A percentile compares a stretch with the other conserved stretches of the same genome.
These are phyloP conservation scores for Bipolaris bicolor DNA, from an alignment of 2,329 filamentous ascomycete species.

Conservation along the genomic window DNA sequence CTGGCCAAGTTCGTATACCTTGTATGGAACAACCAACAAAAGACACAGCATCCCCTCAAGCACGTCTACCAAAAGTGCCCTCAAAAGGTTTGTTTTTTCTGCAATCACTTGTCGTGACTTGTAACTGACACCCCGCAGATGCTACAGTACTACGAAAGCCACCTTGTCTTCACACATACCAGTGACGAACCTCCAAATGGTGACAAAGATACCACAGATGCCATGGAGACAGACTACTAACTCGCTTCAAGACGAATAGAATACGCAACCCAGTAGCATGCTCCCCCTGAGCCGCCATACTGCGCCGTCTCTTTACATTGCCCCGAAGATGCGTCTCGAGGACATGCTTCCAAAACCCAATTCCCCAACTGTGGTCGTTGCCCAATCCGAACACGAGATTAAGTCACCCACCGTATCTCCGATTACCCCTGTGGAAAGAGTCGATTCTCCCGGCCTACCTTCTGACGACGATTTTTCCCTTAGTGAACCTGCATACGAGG, in stretches of 20 bases:
- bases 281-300: neutral
- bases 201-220: slow-evolving; percentile 18
- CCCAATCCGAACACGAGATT: neutral
- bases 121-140: slow-evolving; percentile 29
- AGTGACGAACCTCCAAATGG: slow-evolving; percentile 17
- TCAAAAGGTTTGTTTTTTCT: slow-evolving; percentile 63
- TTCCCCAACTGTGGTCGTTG: neutral
- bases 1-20: slow-evolving; percentile 70
- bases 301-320: neutral
- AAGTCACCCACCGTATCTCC: neutral
- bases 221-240: slow-evolving; percentile 13
- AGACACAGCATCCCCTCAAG: slow-evolving; percentile 73
- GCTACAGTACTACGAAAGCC: slow-evolving; percentile 59
- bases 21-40: slow-evolving; percentile 74
- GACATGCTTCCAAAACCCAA: neutral
- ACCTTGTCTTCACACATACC: slow-evolving; percentile 46
- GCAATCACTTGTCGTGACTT: neutral
- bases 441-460: neutral
- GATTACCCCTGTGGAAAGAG: neutral
- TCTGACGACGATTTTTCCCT: too few species aligned
- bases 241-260: slow-evolving; percentile 9
- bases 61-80: slow-evolving; percentile 77
- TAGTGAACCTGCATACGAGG: too few species aligned
- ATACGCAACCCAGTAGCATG: neutral
- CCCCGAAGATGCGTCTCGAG: neutral